These are phyloP conservation scores for Blastobotrys serpentis DNA, from an alignment of 1,139 yeast genomes.

Conservation along the genomic window DNA sequence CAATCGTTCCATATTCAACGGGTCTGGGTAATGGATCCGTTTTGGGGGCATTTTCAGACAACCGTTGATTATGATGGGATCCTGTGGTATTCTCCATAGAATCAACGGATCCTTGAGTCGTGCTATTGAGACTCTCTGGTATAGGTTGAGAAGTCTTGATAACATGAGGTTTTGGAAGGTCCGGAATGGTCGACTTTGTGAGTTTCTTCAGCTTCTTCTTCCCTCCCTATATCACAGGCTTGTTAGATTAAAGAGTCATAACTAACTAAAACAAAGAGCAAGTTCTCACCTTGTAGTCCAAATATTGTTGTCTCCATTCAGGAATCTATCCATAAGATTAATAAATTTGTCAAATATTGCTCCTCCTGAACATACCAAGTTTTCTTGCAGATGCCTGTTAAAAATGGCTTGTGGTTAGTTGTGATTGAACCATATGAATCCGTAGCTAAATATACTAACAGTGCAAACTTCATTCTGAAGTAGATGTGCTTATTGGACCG, in stretches of 20 bases:
- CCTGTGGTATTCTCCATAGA: constrained; percentile 15
- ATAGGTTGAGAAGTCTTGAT: constrained; percentile 12
- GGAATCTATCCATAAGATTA: constrained; percentile 56
- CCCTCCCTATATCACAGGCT: constrained; percentile 45
- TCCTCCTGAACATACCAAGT: constrained; percentile 37
- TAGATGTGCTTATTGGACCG: not conserved
- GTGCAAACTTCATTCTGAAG: constrained; percentile 37
- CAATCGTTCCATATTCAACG: constrained; percentile 13
- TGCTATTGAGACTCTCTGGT: constrained; percentile 5
- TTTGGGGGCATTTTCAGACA: constrained; percentile 5
- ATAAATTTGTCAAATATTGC: constrained; percentile 9
- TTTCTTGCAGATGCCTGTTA: constrained; percentile 36
- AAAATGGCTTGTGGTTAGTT: too few species aligned
- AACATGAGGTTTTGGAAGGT: constrained; percentile 18
- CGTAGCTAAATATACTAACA: constrained; percentile 24
- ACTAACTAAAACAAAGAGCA: constrained; percentile 34
- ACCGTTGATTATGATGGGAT: constrained; percentile 7
- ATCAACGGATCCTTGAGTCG: constrained; percentile 3
- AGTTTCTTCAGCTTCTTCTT: constrained; percentile 57
- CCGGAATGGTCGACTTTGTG: constrained; percentile 23
- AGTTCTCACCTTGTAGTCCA: constrained; percentile 57
- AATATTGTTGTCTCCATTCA: constrained; percentile 81
- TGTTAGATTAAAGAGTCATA: not conserved
- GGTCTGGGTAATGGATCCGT: constrained; percentile 10
- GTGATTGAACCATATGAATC: too few species aligned